Evolutionary conservation across 2,329 filamentous ascomycete genomes (phyloP).

Genomic region (Alternaria hordeiaustralica): DNA sequence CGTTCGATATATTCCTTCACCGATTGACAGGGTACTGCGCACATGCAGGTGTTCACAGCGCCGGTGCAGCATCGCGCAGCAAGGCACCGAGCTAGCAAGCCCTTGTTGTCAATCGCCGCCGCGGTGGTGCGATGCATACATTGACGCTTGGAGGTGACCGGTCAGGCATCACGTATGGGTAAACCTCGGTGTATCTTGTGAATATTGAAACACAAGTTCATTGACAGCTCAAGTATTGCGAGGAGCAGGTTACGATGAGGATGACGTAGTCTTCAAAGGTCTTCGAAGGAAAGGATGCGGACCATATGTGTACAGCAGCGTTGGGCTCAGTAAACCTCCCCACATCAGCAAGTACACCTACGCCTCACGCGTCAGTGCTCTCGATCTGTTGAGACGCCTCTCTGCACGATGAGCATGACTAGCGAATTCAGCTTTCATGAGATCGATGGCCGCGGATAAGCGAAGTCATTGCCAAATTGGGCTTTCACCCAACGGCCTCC

Average conservation of each 20-base stretch:
- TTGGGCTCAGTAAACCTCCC: not conserved
- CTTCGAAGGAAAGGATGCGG: not conserved
- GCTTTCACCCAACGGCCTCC: not conserved
- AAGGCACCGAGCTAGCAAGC: conserved; percentile 6
- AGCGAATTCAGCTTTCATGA: not conserved
- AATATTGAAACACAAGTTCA: not conserved
- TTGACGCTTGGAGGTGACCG: not conserved
- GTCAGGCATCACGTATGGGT: not conserved
- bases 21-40: conserved; percentile 1
- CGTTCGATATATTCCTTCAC: conserved; percentile 5
- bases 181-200: not conserved
- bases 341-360: not conserved
- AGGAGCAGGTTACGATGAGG: not conserved
- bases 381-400: conserved; percentile 3
- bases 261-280: not conserved
- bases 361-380: not conserved
- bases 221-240: not conserved
- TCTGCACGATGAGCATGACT: conserved; percentile 3
- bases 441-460: conserved; percentile 1
- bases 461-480: not conserved
- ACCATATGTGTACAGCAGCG: not conserved
- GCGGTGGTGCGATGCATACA: conserved; percentile 3
- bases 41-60: conserved; percentile 11
- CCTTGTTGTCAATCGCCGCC: not conserved
- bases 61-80: conserved; percentile 14